phyloP scores from a whole-genome alignment of 495 filamentous ascomycete genomes.

The Penicillium cataractarum region DNA sequence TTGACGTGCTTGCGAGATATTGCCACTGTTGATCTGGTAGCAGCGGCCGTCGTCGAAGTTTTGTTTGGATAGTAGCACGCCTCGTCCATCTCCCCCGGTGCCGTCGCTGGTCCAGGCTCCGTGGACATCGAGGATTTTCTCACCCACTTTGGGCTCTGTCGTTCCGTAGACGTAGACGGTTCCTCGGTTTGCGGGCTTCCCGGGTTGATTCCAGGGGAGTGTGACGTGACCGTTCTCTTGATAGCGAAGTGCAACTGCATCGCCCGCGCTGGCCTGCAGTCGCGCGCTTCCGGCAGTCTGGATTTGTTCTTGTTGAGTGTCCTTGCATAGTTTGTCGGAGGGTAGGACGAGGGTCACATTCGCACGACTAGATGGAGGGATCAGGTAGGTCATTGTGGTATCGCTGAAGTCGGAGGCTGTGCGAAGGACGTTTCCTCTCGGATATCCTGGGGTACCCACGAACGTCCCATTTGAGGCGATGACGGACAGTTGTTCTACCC shows the following conservation, averaged over 20 bases:
- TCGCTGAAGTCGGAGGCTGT: slow-evolving; percentile 54
- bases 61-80: slow-evolving; percentile 70
- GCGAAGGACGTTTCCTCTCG: slow-evolving; percentile 62
- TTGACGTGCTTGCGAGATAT: slow-evolving; percentile 59
- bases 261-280: slow-evolving; percentile 67
- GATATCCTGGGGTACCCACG: slow-evolving; percentile 67
- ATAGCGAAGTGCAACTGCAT: slow-evolving; percentile 72
- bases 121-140: slow-evolving; percentile 71
- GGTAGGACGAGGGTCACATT: slow-evolving; percentile 31
- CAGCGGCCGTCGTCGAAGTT: slow-evolving; percentile 85
- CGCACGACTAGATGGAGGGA: slow-evolving; percentile 52
- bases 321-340: slow-evolving; percentile 56
- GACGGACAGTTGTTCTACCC: slow-evolving; percentile 73
- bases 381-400: slow-evolving; percentile 49
- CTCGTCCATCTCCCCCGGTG: slow-evolving; percentile 73
- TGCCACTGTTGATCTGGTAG: slow-evolving; percentile 64
- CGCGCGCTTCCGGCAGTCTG: slow-evolving; percentile 61
- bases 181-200: slow-evolving; percentile 71
- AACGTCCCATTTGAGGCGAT: slow-evolving; percentile 77
- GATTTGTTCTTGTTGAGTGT: slow-evolving; percentile 52
- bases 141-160: slow-evolving; percentile 58
- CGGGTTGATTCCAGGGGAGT: slow-evolving; percentile 56
- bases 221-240: slow-evolving; percentile 90
- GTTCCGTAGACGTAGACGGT: slow-evolving; percentile 85
- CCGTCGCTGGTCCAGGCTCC: slow-evolving; percentile 74